Evolutionary conservation across 371 early-diverging fungal species (phyloP), one percentile per base, ranked within the genome.

Genomic region (Haplosporangium sp.): DNA sequence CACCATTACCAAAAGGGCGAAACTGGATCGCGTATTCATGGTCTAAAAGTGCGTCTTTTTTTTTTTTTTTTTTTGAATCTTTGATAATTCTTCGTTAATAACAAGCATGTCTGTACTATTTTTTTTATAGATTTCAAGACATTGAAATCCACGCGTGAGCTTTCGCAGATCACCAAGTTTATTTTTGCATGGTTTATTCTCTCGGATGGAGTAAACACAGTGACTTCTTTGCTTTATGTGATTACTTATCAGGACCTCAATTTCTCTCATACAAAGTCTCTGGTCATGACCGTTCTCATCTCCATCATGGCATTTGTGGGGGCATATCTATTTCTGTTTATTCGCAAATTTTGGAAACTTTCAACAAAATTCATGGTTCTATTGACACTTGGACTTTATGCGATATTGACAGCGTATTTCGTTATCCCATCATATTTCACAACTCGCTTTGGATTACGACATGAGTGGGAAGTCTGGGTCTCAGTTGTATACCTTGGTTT

Each of bases 131-230:
- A 79, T 15, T 71, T 39, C 61, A 55, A 71, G 40, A 74, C 67
- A 4, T 56, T 69, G 45, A 85, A 84, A 37, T 86, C 88, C 40
- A 86, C 85, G 56, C 78, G 84, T 9, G 84, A 86, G 61, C 81
- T 90, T 15, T 67, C 83, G 0, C 87, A 88, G 37, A 66, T 87
- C 6, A 88, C 88, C 17, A 67, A 85, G 70, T 90, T 88, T 65
- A 84, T 90, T 40, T 75, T 90, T 68, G 83, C 88, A 7, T 90
- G 88, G 74, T 88, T 90, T 60, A 83, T 90, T 74, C 88, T 90
- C 56, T 85, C 89, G 40, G 90, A 90, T 68, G 90, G 87, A 15
- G 86, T 86, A 45, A 88, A 89, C 10, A 88, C 90, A 4, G 86
- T 85, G 11, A 85, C 82, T 67, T 78, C 69, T 64, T 69, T 67